phyloP scores from a whole-genome alignment of 2,329 filamentous ascomycete genomes.

The Huntiella moniliformis region DNA sequence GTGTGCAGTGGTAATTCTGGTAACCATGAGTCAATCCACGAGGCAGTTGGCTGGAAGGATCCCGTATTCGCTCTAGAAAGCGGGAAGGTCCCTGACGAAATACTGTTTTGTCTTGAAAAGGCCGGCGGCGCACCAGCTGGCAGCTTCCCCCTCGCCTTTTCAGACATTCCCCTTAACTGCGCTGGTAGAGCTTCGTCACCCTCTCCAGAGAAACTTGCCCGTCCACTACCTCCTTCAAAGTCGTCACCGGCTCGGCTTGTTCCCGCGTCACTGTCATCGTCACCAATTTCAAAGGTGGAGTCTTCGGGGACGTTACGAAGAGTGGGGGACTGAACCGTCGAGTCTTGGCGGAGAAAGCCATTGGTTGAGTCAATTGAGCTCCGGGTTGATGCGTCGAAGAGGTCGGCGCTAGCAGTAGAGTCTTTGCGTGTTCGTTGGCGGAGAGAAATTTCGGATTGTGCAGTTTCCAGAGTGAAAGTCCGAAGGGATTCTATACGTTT shows the following conservation, averaged over 20 bases:
- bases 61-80: slow-evolving; percentile 20
- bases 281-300: slow-evolving; percentile 71
- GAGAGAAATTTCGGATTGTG: slow-evolving; percentile 76
- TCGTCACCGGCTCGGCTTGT: slow-evolving; percentile 27
- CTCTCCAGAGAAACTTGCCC: slow-evolving; percentile 42
- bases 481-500: slow-evolving; percentile 72
- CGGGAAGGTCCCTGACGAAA: slow-evolving; percentile 42
- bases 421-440: slow-evolving; percentile 55
- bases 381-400: slow-evolving; percentile 30
- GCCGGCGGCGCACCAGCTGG: slow-evolving; percentile 54
- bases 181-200: slow-evolving; percentile 63
- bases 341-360: slow-evolving; percentile 38
- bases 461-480: slow-evolving; percentile 78
- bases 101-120: slow-evolving; percentile 83
- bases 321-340: slow-evolving; percentile 26
- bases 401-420: slow-evolving; percentile 29
- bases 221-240: slow-evolving; percentile 32
- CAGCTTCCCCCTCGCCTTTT: slow-evolving; percentile 92
- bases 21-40: slow-evolving; percentile 92
- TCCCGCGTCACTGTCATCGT: slow-evolving; percentile 48
- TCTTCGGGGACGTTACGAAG: slow-evolving; percentile 55
- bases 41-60: slow-evolving; percentile 57
- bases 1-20: slow-evolving; percentile 79
- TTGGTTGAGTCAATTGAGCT: slow-evolving; percentile 50
- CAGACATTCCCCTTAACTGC: slow-evolving; percentile 82